phyloP scores from a whole-genome alignment of 176 grass and related monocot genomes.

The Avena sativa region DNA sequence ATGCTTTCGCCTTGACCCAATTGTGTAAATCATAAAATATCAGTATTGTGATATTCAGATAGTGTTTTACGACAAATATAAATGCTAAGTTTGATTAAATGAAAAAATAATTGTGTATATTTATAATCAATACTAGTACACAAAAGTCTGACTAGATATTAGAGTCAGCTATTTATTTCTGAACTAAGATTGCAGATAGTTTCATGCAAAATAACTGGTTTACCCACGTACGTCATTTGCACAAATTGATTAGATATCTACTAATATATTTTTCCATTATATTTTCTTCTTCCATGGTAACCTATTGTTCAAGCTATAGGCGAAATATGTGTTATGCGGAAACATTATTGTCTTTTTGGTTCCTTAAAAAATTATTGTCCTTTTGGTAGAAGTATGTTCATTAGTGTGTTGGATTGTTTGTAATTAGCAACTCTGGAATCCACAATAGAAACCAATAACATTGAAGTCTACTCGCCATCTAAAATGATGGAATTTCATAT shows the following conservation, averaged over 20 bases:
- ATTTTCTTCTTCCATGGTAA: not conserved
- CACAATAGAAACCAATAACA: not conserved
- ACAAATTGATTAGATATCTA: not conserved
- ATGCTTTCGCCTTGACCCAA: not conserved
- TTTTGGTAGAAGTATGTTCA: not conserved
- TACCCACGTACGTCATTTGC: not conserved
- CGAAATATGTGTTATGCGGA: not conserved
- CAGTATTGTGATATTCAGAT: not conserved
- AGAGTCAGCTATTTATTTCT: not conserved
- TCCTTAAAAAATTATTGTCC: too few species aligned
- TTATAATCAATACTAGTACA: not conserved
- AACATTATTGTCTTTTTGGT: not conserved
- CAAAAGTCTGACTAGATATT: not conserved
- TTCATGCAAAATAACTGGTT: not conserved
- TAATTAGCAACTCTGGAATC: not conserved
- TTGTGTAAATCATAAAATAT: not conserved
- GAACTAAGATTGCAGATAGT: not conserved
- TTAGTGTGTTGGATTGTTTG: too few species aligned
- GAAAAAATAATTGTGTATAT: not conserved
- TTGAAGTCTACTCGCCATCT: not conserved
- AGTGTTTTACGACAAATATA: not conserved
- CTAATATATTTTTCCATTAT: not conserved
- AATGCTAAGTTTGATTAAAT: not conserved
- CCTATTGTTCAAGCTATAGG: not conserved
- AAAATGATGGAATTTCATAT: not conserved